Percentiles rank a stretch among this genome's conserved stretches.
Evolutionary conservation across 257 asterid genomes (phyloP).

Genomic region (Striga asiatica): DNA sequence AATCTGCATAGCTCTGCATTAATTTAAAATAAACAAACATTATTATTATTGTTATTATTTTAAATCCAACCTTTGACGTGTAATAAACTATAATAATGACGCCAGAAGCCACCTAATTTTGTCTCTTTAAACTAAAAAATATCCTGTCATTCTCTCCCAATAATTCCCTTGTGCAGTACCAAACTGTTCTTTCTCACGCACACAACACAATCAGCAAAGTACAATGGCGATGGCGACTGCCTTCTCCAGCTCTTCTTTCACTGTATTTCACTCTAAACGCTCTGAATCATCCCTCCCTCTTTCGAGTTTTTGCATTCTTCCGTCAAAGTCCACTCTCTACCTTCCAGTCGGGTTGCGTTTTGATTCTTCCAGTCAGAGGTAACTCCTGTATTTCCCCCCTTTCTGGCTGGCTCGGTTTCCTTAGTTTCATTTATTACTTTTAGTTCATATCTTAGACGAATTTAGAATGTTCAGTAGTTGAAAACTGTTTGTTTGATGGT

Average conservation of each 20-base stretch:
- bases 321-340: conserved; percentile 13
- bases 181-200: not conserved
- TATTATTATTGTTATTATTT: no score
- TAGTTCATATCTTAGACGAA: not conserved
- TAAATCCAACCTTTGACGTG: no score
- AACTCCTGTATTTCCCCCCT: conserved; percentile 9
- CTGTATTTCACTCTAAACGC: conserved; percentile 25
- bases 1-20: no score
- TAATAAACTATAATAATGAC: no score
- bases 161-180: no score
- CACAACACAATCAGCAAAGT: conserved; percentile 5
- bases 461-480: not conserved
- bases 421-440: not conserved
- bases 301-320: not conserved
- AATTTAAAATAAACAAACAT: no score
- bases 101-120: no score
- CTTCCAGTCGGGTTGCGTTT: conserved; percentile 12
- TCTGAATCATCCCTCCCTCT: conserved; percentile 17
- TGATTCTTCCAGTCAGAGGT: conserved; percentile 24
- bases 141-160: no score
- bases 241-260: conserved; percentile 27
- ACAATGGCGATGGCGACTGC: conserved; percentile 49
- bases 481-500: not conserved
- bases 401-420: not conserved
- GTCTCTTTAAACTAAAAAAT: no score